Conservation (phyloP, 2,329 filamentous ascomycete species). For the Emydomyces testavorans region DNA sequence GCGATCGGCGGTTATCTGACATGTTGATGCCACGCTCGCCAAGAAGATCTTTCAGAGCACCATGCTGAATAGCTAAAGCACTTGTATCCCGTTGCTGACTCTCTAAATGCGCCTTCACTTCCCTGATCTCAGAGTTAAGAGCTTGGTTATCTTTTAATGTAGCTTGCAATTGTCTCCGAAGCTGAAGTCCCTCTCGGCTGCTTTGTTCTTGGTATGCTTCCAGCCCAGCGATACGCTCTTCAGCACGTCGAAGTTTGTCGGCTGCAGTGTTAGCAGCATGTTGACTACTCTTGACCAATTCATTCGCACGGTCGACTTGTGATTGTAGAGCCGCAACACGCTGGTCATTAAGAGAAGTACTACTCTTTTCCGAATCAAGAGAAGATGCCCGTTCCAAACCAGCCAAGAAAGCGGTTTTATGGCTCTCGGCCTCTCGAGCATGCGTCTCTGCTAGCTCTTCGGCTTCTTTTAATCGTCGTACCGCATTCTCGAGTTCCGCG, state of each 20-base stretch:
- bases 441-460: constrained; percentile 83
- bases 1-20: constrained; percentile 55
- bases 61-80: constrained; percentile 81
- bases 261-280: constrained; percentile 74
- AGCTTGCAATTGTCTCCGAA: constrained; percentile 79
- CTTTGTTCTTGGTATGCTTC: constrained; percentile 97
- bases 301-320: constrained; percentile 67
- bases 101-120: constrained; percentile 70
- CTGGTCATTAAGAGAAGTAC: constrained; percentile 41
- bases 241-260: constrained; percentile 79
- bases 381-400: constrained; percentile 64
- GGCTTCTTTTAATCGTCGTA: constrained; percentile 65
- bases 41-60: constrained; percentile 83
- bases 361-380: constrained; percentile 30
- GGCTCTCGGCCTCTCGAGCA: constrained; percentile 73
- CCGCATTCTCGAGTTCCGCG: constrained; percentile 62
- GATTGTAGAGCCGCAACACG: constrained; percentile 63
- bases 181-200: constrained; percentile 79
- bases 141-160: constrained; percentile 71
- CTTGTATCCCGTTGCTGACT: constrained; percentile 88
- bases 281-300: constrained; percentile 76
- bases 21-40: constrained; percentile 78
- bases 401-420: constrained; percentile 68
- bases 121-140: constrained; percentile 68
- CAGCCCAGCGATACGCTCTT: constrained; percentile 90